Percentiles rank a stretch among this genome's conserved stretches.
Conservation (phyloP, 495 filamentous ascomycete species). For the Cercophora sp. region DNA sequence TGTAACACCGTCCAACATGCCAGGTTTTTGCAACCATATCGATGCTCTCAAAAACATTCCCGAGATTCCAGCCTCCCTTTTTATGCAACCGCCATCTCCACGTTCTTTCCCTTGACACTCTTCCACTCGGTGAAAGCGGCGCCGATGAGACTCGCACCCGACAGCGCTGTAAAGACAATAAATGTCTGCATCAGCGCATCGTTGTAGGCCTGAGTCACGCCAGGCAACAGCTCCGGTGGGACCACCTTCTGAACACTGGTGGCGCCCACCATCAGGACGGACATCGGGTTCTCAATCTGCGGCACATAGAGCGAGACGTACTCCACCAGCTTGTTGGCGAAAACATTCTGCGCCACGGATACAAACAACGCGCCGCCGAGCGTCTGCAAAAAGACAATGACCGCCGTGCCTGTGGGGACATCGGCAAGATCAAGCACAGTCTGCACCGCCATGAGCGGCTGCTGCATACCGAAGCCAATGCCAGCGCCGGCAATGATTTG, state of each 20-base stretch:
- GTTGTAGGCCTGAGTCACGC: slow-evolving; percentile 67
- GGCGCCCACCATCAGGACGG: slow-evolving; percentile 60
- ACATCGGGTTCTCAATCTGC: slow-evolving; percentile 37
- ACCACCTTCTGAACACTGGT: slow-evolving; percentile 58
- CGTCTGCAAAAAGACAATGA: slow-evolving; percentile 67
- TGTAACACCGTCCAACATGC: too few relatives aligned
- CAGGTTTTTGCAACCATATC: too few relatives aligned
- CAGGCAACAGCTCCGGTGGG: slow-evolving; percentile 40
- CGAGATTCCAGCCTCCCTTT: too few relatives aligned
- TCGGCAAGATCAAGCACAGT: slow-evolving; percentile 59
- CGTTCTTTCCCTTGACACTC: slow-evolving; percentile 79
- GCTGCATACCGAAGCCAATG: slow-evolving; percentile 63
- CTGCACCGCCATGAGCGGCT: slow-evolving; percentile 66
- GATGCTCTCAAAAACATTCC: too few relatives aligned
- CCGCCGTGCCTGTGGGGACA: slow-evolving; percentile 61
- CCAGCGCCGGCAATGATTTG: slow-evolving; percentile 69
- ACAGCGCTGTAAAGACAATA: slow-evolving; percentile 63
- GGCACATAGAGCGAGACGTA: slow-evolving; percentile 53
- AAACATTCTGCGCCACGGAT: slow-evolving; percentile 71
- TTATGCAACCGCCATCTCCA: slow-evolving; percentile 57
- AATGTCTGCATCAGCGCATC: slow-evolving; percentile 63
- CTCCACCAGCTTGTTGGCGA: slow-evolving; percentile 63
- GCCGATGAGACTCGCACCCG: slow-evolving; percentile 57
- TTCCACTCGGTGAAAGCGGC: slow-evolving; percentile 67
- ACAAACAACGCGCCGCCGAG: slow-evolving; percentile 73